Evolutionary conservation across 1,284 basidiomycete genomes (phyloP), one percentile per base, ranked within the genome.

Genomic region (Ustilago vetiveriae): DNA sequence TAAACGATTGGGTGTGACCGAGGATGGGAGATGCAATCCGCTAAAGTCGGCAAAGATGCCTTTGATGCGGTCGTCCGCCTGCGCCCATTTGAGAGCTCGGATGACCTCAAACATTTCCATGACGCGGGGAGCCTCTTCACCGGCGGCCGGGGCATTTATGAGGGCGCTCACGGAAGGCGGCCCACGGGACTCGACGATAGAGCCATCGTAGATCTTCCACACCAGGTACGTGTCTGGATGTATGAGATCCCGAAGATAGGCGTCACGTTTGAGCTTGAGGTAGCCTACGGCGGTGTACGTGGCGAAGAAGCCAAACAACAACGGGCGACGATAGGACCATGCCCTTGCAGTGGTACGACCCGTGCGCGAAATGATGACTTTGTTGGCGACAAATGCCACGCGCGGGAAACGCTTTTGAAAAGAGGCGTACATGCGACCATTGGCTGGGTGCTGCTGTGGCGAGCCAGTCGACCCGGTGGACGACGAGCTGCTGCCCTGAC

Each of bases 11-110:
- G 66, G 67, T 21, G 68, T 45, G 5, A 81, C 77, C 2, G 79
- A 80, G 14, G 78, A 70, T 0, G 84, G 84, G 5, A 81, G 70
- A 36, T 82, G 78, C 8, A 81, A 67, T 5, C 75, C 72, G 19
- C 79, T 81, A 46, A 84, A 83, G 65, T 84, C 83, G 46, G 83
- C 83, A 47, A 84, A 76, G 58, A 84, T 75, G 30, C 84, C 84
- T 47, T 78, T 77, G 48, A 84, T 79, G 10, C 83, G 74, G 22
- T 78, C 74, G 60, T 84, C 83, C 6, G 56, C 54, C 50, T 81
- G 76, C 6, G 82, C 81, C 60, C 77, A 80, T 40, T 82, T 83
- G 41, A 84, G 76, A 13, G 83, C 75, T 17, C 79, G 73, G 9
- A 83, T 68, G 32, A 81, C 81, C 17, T 84, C 83, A 55, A 82